These are phyloP conservation scores for Dipteronia sinensis DNA, from an alignment of 345 rosid genomes.

Conservation along the genomic window DNA sequence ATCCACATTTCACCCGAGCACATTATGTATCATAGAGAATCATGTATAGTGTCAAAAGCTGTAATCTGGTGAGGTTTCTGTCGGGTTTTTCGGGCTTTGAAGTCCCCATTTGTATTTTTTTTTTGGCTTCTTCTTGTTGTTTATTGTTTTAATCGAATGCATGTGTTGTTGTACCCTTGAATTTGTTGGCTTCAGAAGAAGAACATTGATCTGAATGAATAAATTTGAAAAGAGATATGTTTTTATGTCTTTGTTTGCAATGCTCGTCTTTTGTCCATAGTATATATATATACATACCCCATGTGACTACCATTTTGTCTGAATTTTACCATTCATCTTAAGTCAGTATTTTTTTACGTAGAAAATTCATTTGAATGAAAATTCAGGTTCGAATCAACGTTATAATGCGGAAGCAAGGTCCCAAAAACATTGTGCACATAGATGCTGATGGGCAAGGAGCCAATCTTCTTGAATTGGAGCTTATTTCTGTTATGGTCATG, in stretches of 20 bases:
- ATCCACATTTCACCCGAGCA: slow-evolving; percentile 29
- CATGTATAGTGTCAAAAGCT: slow-evolving; percentile 52
- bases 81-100: slow-evolving; percentile 17
- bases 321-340: not conserved
- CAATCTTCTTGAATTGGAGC: too few relatives aligned
- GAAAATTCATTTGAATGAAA: too few relatives aligned
- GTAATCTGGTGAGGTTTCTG: slow-evolving; percentile 34
- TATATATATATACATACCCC: not conserved
- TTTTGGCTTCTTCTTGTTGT: not conserved
- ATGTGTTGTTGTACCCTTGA: slow-evolving; percentile 35
- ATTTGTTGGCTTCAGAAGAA: slow-evolving; percentile 24
- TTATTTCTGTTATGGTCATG: too few relatives aligned
- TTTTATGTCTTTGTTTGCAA: not conserved
- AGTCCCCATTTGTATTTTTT: slow-evolving; percentile 23
- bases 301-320: not conserved
- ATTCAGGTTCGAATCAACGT: too few relatives aligned
- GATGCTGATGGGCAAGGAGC: too few relatives aligned
- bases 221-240: slow-evolving; percentile 21
- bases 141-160: slow-evolving; percentile 37
- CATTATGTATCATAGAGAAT: slow-evolving; percentile 52
- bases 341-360: too few relatives aligned
- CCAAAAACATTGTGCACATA: too few relatives aligned
- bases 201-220: slow-evolving; percentile 34
- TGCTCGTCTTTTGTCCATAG: not conserved
- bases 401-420: not conserved